These are phyloP conservation scores for Candida hispaniensis DNA, from an alignment of 805 yeast genomes.

Conservation along the genomic window DNA sequence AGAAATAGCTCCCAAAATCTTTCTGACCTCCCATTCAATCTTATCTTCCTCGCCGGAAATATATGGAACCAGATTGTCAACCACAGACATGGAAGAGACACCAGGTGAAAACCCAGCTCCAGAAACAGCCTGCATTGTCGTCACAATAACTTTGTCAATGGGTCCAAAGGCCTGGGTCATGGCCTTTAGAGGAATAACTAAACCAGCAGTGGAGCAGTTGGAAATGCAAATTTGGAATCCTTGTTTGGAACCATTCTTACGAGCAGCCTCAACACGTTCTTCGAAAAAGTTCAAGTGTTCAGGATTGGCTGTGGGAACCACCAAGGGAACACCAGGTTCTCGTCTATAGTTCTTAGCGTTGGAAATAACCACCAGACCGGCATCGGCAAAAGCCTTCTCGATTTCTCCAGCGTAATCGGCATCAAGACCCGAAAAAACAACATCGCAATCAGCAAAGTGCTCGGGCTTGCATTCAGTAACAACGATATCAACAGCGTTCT, in stretches of 20 bases:
- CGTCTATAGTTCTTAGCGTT: conserved; percentile 96
- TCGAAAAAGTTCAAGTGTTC: conserved; percentile 74
- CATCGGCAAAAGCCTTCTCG: conserved; percentile 71
- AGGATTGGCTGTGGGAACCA: conserved; percentile 91
- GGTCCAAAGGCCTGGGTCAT: conserved; percentile 85
- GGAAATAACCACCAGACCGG: conserved; percentile 77
- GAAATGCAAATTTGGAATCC: conserved; percentile 93
- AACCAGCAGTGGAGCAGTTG: conserved; percentile 96
- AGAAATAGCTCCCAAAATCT: conserved; percentile 63
- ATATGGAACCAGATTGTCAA: conserved; percentile 90
- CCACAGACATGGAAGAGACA: conserved; percentile 85
- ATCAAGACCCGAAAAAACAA: conserved; percentile 91
- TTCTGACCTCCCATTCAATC: conserved; percentile 96
- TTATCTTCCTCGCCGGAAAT: conserved; percentile 97
- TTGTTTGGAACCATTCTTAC: conserved; percentile 38
- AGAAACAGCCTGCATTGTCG: conserved; percentile 94
- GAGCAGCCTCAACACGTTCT: conserved; percentile 44
- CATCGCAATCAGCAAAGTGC: conserved; percentile 77
- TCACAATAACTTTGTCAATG: conserved; percentile 70
- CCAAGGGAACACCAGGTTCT: conserved; percentile 73
- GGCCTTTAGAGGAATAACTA: conserved; percentile 96
- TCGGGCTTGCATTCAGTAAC: conserved; percentile 73
- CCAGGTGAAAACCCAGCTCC: conserved; percentile 99
- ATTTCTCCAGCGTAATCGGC: conserved; percentile 88
- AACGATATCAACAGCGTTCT: conserved; percentile 44